Conservation (phyloP, 2,329 filamentous ascomycete species). For the Fusarium tricinctum region DNA sequence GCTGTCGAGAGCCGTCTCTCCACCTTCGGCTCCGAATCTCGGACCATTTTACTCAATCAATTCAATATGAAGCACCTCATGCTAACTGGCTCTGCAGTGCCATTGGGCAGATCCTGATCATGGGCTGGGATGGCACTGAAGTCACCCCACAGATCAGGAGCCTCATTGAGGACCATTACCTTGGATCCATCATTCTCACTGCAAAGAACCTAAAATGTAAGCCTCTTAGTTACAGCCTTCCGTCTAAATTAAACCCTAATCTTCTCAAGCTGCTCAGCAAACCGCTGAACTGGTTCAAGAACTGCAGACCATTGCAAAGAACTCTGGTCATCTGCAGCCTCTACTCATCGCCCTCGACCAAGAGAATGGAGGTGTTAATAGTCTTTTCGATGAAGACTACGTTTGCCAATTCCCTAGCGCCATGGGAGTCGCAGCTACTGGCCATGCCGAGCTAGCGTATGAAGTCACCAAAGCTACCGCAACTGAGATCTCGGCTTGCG, state of each 20-base stretch:
- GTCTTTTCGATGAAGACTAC: constrained; percentile 93
- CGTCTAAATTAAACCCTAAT: constrained; percentile 48
- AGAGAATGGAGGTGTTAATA: constrained; percentile 98
- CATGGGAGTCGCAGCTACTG: constrained; percentile 96
- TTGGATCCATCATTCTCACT: constrained; percentile 88
- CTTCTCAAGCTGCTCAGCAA: constrained; percentile 82
- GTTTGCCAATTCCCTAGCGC: constrained; percentile 97
- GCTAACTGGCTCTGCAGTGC: constrained; percentile 63
- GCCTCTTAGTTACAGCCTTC: constrained; percentile 40
- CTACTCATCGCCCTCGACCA: constrained; percentile 93
- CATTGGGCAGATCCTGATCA: constrained; percentile 83
- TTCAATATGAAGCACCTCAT: constrained; percentile 9
- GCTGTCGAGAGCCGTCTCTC: constrained; percentile 27
- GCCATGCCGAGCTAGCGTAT: constrained; percentile 86
- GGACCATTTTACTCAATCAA: constrained; percentile 12
- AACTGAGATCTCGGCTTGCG: constrained; percentile 90
- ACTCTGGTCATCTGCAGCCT: constrained; percentile 90
- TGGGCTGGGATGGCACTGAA: constrained; percentile 88
- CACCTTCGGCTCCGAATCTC: constrained; percentile 43
- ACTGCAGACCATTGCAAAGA: constrained; percentile 89
- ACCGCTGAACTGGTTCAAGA: constrained; percentile 90
- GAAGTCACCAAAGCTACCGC: constrained; percentile 94
- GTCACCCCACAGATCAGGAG: constrained; percentile 86
- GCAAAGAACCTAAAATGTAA: constrained; percentile 89
- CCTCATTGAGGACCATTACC: constrained; percentile 85